Percentiles rank a stretch among this genome's conserved stretches.
Evolutionary conservation across 2,329 filamentous ascomycete genomes (phyloP).

Genomic region (Dactylellina haptotyla): DNA sequence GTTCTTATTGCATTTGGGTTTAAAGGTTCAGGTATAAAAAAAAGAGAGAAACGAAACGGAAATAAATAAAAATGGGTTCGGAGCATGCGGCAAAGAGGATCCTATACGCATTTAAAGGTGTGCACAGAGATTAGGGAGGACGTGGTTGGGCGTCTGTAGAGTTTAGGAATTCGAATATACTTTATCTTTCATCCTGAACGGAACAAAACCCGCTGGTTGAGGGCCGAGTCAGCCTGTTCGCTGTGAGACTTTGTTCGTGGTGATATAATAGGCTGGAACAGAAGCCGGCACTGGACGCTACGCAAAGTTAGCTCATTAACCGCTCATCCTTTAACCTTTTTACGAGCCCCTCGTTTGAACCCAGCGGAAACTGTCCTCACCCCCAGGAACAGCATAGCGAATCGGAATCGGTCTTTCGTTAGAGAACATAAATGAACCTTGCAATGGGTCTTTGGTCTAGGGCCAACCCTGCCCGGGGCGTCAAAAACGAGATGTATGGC

Average conservation of each 20-base stretch:
- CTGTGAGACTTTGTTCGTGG: conserved; percentile 36
- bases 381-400: conserved; percentile 3
- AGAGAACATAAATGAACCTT: background rate
- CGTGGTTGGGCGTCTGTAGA: conserved; percentile 20
- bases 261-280: conserved; percentile 32
- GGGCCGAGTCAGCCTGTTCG: background rate
- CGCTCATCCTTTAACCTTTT: conserved; percentile 32
- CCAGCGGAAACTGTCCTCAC: conserved; percentile 17
- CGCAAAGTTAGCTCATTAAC: conserved; percentile 35
- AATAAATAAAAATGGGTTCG: background rate
- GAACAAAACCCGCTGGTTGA: background rate
- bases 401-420: conserved; percentile 3
- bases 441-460: no score
- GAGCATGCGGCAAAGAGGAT: conserved; percentile 14
- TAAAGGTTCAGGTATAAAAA: conserved; percentile 29
- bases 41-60: conserved; percentile 31
- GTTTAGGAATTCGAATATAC: conserved; percentile 27
- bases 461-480: conserved; percentile 5
- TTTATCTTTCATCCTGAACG: conserved; percentile 27
- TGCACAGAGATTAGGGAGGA: conserved; percentile 6
- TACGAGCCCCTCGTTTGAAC: conserved; percentile 36
- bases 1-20: conserved; percentile 48
- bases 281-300: conserved; percentile 1
- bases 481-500: background rate
- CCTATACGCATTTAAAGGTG: conserved; percentile 19